Evolutionary conservation across 352 stramenopile genomes (phyloP).

Genomic region (Aphanomyces astaci): DNA sequence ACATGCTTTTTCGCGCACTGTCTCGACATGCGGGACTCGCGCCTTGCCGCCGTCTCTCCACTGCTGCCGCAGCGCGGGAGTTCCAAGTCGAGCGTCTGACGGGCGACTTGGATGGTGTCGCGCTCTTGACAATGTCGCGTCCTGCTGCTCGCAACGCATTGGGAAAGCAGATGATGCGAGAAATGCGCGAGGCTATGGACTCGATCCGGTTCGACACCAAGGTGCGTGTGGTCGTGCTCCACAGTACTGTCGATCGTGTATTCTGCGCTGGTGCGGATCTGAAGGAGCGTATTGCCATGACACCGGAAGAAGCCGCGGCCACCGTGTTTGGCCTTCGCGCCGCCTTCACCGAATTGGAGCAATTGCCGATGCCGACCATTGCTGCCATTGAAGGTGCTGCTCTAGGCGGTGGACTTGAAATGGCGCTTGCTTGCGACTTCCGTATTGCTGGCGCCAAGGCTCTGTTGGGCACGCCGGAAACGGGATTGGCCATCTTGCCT

Average conservation of each 20-base stretch:
- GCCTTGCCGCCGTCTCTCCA: neutral
- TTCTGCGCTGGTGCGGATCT: conserved; percentile 87
- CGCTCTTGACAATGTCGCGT: conserved; percentile 71
- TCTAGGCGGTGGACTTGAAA: conserved; percentile 86
- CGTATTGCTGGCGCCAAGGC: conserved; percentile 83
- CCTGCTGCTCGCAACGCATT: conserved; percentile 68
- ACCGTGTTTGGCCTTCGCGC: conserved; percentile 69
- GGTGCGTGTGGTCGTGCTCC: conserved; percentile 73
- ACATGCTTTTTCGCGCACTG: conserved; percentile 4
- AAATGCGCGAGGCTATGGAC: conserved; percentile 65
- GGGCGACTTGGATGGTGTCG: conserved; percentile 48
- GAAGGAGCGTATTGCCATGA: conserved; percentile 87
- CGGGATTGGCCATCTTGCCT: conserved; percentile 88
- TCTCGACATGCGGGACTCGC: neutral
- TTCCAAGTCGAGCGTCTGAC: conserved; percentile 43
- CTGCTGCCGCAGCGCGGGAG: neutral
- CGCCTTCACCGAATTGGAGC: conserved; percentile 77
- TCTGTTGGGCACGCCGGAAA: conserved; percentile 87
- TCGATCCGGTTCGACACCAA: conserved; percentile 52
- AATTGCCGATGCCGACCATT: conserved; percentile 89
- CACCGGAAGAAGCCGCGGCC: conserved; percentile 54
- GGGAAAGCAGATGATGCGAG: conserved; percentile 69
- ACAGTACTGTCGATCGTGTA: conserved; percentile 55
- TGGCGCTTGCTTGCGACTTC: conserved; percentile 89
- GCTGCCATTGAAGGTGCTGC: conserved; percentile 87